These are phyloP conservation scores for Chaetomium cochliodes DNA, from an alignment of 495 filamentous ascomycete genomes.

Conservation along the genomic window DNA sequence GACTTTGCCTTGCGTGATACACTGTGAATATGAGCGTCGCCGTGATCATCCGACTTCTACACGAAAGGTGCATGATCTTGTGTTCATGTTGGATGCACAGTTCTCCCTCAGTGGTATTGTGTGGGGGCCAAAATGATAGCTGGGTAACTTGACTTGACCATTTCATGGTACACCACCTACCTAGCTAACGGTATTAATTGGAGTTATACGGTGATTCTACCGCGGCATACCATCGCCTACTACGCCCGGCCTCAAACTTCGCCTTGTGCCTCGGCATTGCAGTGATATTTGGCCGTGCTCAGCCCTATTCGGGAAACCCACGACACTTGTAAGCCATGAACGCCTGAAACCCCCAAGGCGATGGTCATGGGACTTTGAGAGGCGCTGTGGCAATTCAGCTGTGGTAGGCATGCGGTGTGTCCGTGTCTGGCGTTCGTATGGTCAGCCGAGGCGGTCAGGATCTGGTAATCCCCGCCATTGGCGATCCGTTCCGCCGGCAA, in stretches of 20 bases:
- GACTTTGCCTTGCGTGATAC: background rate
- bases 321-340: too few species aligned
- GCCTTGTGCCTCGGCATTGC: background rate
- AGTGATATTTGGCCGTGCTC: too few species aligned
- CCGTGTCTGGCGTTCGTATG: background rate
- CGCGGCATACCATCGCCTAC: too few species aligned
- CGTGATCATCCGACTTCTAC: background rate
- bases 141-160: background rate
- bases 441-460: background rate
- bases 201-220: too few species aligned
- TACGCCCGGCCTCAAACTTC: background rate
- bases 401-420: background rate
- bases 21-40: background rate
- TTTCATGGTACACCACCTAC: too few species aligned
- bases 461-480: background rate
- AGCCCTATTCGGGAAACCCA: too few species aligned
- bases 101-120: background rate
- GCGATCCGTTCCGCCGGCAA: background rate
- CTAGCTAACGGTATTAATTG: background rate
- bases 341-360: background rate
- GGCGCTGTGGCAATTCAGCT: background rate
- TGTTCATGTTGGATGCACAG: background rate
- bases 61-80: background rate
- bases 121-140: background rate
- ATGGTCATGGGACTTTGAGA: background rate